phyloP scores from a whole-genome alignment of 2,329 filamentous ascomycete species.

The Penicillium sp. region DNA sequence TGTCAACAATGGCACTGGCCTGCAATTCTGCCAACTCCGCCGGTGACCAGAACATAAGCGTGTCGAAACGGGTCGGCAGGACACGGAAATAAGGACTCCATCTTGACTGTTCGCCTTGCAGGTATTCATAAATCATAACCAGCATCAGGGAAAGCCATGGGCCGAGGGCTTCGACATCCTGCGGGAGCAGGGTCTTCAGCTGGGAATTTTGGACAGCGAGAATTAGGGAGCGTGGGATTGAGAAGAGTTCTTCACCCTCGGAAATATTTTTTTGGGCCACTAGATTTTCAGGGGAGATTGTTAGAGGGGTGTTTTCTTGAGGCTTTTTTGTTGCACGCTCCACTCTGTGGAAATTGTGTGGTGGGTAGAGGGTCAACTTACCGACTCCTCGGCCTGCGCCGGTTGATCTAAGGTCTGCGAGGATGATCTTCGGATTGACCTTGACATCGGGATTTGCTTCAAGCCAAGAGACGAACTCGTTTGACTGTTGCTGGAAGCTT shows the following conservation, averaged over 20 bases:
- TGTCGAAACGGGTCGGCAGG: constrained; percentile 71
- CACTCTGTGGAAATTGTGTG: constrained; percentile 20
- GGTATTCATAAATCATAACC: constrained; percentile 74
- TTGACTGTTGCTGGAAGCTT: constrained; percentile 48
- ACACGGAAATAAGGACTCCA: constrained; percentile 80
- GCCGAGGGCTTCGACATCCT: constrained; percentile 52
- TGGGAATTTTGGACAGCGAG: constrained; percentile 72
- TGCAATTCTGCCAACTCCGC: constrained; percentile 70
- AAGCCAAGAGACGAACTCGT: constrained; percentile 60
- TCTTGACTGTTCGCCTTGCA: constrained; percentile 57
- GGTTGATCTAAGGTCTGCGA: constrained; percentile 57
- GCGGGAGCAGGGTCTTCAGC: constrained; percentile 58
- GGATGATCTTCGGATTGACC: constrained; percentile 57
- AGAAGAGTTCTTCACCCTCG: constrained; percentile 75
- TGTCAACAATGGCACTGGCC: constrained; percentile 70
- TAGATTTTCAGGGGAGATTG: constrained; percentile 36
- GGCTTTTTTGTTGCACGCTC: constrained; percentile 7
- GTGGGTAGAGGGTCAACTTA: constrained; percentile 40
- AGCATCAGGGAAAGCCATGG: constrained; percentile 65
- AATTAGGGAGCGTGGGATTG: constrained; percentile 69
- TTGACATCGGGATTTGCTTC: constrained; percentile 49
- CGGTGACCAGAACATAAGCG: constrained; percentile 83
- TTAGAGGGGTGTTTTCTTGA: constrained; percentile 22
- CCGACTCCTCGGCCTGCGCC: constrained; percentile 63
- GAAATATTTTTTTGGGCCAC: constrained; percentile 69